These are phyloP conservation scores for Senecio squalidus DNA, from an alignment of 140 eudicot genomes.

Conservation along the genomic window DNA sequence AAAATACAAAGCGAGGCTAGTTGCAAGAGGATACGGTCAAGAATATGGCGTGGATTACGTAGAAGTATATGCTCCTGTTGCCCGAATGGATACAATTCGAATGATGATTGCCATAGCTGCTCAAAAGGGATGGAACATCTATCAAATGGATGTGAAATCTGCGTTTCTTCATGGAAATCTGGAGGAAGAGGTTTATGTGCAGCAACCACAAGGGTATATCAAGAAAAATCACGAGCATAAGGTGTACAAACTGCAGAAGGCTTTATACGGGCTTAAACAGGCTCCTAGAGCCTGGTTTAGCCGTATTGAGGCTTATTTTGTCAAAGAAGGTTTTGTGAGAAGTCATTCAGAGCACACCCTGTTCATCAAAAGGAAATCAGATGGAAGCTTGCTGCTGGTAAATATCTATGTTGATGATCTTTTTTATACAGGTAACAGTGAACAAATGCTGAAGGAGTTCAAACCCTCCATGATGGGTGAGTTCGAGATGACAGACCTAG, in stretches of 20 bases:
- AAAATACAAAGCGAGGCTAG: neutral
- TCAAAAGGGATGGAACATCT: neutral
- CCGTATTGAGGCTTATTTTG: no score
- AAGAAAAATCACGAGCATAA: neutral
- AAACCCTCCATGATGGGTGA: neutral
- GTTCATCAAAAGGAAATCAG: no score
- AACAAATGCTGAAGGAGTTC: slow-evolving; percentile 1
- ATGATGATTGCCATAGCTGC: neutral
- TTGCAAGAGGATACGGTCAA: neutral
- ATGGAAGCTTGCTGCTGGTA: neutral
- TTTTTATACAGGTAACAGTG: neutral
- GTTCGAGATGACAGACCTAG: neutral
- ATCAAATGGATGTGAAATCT: slow-evolving; percentile 1
- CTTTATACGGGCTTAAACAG: neutral
- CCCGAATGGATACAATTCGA: neutral
- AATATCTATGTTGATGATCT: slow-evolving; percentile 11
- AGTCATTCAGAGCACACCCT: no score
- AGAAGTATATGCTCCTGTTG: neutral
- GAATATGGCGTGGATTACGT: neutral
- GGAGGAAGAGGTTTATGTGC: neutral
- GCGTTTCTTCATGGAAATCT: neutral
- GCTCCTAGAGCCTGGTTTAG: neutral
- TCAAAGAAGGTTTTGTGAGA: no score
- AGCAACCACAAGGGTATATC: neutral
- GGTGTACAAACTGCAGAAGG: neutral